These are phyloP conservation scores for Chaetomium globosum DNA, from an alignment of 2,329 filamentous ascomycete species.

Conservation along the genomic window DNA sequence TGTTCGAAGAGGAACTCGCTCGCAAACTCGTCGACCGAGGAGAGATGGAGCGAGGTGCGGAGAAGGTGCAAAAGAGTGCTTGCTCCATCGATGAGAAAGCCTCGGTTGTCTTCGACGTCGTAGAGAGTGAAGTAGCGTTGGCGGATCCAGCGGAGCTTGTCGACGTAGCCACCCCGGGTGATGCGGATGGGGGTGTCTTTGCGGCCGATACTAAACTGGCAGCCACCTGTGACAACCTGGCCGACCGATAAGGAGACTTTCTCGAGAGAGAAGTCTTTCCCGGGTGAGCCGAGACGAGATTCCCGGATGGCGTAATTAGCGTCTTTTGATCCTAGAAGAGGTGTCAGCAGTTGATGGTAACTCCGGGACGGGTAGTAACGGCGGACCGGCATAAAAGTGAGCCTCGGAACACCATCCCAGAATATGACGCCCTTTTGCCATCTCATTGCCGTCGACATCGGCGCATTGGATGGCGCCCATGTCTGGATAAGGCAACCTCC, in stretches of 20 bases:
- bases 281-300: background rate
- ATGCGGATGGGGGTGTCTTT: constrained; percentile 6
- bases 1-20: constrained; percentile 8
- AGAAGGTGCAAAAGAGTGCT: constrained; percentile 3
- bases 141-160: constrained; percentile 1
- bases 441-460: background rate
- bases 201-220: constrained; percentile 1
- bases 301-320: background rate
- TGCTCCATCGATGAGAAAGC: background rate
- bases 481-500: background rate
- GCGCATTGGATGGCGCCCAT: background rate
- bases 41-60: constrained; percentile 4
- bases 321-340: background rate
- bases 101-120: constrained; percentile 5
- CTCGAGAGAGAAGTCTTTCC: constrained; percentile 4
- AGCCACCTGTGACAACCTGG: constrained; percentile 1
- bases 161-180: background rate
- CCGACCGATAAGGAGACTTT: constrained; percentile 4
- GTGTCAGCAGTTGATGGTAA: background rate
- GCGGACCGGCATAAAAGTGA: background rate
- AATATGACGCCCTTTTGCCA: background rate
- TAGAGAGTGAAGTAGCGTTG: background rate
- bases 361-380: background rate
- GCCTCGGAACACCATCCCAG: background rate
- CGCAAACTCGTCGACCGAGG: background rate